These are phyloP conservation scores for Xylariaceae sp. DNA, from an alignment of 2,329 filamentous ascomycete genomes.

Conservation along the genomic window DNA sequence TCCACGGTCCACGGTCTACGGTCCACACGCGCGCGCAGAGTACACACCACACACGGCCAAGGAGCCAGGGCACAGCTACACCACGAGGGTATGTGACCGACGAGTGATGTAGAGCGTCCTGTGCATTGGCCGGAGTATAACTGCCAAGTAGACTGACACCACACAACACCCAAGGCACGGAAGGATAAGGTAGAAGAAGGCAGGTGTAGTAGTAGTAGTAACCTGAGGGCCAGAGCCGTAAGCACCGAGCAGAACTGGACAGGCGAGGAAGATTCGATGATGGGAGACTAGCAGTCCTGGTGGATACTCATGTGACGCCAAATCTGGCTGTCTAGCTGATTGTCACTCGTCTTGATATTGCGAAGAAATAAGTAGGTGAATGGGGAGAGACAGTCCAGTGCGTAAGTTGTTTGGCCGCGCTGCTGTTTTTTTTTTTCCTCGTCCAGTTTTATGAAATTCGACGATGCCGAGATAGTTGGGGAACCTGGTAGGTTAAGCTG, in stretches of 20 bases:
- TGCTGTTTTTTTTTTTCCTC: background rate
- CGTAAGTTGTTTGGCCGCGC: conserved; percentile 13
- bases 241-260: conserved; percentile 18
- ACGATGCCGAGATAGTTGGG: background rate
- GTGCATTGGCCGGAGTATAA: conserved; percentile 1
- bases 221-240: background rate
- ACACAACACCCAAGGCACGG: no score
- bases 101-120: background rate
- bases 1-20: conserved; percentile 37
- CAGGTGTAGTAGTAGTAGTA: conserved; percentile 11
- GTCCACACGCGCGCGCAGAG: conserved; percentile 29
- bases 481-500: background rate
- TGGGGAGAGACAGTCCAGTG: conserved; percentile 16
- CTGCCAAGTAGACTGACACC: no score
- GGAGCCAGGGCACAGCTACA: background rate
- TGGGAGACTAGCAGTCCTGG: conserved; percentile 25
- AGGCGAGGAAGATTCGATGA: conserved; percentile 24
- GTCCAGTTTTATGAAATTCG: background rate
- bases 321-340: conserved; percentile 22
- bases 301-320: conserved; percentile 30
- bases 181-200: conserved; percentile 2
- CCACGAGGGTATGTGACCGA: conserved; percentile 1
- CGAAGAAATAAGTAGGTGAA: conserved; percentile 15
- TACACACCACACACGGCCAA: conserved; percentile 8
- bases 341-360: conserved; percentile 20